These are phyloP conservation scores for Solanum chiquidenum DNA, from an alignment of 257 asterid genomes.

Conservation along the genomic window DNA sequence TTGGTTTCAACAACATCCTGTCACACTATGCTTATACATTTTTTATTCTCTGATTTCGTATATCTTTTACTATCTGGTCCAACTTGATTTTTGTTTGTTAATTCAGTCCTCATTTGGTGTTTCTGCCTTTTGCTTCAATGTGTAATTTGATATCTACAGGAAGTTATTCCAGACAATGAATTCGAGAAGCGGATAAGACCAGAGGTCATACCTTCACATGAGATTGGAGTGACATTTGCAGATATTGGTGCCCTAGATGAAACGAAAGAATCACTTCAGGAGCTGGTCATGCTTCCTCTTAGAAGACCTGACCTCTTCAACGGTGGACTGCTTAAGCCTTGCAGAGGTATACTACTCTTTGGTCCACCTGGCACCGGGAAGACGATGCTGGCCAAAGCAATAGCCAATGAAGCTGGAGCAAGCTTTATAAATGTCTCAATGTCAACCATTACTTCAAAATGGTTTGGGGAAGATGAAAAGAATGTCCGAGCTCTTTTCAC, in stretches of 20 bases:
- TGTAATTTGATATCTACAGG: constrained; percentile 36
- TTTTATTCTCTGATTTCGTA: not conserved
- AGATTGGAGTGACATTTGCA: constrained; percentile 79
- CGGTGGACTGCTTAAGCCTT: constrained; percentile 96
- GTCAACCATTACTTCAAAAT: constrained; percentile 95
- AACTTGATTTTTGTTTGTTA: not conserved
- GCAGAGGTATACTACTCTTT: constrained; percentile 92
- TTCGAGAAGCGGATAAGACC: constrained; percentile 92
- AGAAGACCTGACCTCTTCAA: constrained; percentile 89
- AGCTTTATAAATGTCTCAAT: constrained; percentile 94
- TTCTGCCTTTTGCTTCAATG: not conserved
- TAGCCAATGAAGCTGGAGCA: constrained; percentile 95
- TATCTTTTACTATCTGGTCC: not conserved
- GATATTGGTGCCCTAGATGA: constrained; percentile 89
- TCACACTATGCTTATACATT: not conserved
- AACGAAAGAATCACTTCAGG: constrained; percentile 90
- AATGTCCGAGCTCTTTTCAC: constrained; percentile 94
- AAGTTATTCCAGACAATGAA: constrained; percentile 84
- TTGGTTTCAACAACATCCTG: not conserved
- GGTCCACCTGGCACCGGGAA: constrained; percentile 99
- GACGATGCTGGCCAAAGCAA: constrained; percentile 99
- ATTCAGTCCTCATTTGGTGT: not conserved
- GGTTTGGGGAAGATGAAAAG: constrained; percentile 99
- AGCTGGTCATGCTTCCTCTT: constrained; percentile 98
- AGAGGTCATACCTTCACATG: constrained; percentile 86